These are phyloP conservation scores for Pythium rhizo-oryzae DNA, from an alignment of 352 stramenopile species.

Conservation along the genomic window DNA sequence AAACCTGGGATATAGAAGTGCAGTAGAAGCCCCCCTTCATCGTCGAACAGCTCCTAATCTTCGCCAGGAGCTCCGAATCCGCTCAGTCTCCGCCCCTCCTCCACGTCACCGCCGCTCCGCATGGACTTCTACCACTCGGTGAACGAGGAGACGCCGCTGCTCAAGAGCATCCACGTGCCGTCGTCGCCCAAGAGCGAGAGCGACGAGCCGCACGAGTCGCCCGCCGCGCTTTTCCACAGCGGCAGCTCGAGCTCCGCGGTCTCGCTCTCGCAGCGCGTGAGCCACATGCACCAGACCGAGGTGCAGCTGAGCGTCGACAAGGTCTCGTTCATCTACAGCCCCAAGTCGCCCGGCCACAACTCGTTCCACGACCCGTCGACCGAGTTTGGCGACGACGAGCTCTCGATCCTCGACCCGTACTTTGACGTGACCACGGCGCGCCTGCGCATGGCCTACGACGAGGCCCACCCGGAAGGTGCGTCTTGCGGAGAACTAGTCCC, in stretches of 20 bases:
- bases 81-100: too few species aligned
- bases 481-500: background rate
- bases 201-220: slow-evolving; percentile 26
- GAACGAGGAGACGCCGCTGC: slow-evolving; percentile 49
- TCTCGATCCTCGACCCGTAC: slow-evolving; percentile 86
- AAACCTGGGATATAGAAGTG: too few species aligned
- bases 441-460: slow-evolving; percentile 70
- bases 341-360: slow-evolving; percentile 54
- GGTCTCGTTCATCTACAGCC: slow-evolving; percentile 81
- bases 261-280: slow-evolving; percentile 16
- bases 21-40: too few species aligned
- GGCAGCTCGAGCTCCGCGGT: slow-evolving; percentile 24
- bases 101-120: background rate
- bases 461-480: slow-evolving; percentile 51
- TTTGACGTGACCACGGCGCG: slow-evolving; percentile 84
- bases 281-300: slow-evolving; percentile 46
- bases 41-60: slow-evolving; percentile 31
- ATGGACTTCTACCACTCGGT: slow-evolving; percentile 51
- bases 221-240: slow-evolving; percentile 25
- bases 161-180: slow-evolving; percentile 33
- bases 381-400: slow-evolving; percentile 58
- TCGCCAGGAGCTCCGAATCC: slow-evolving; percentile 43
- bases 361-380: slow-evolving; percentile 49
- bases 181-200: slow-evolving; percentile 44
- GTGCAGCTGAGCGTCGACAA: slow-evolving; percentile 81